These are phyloP conservation scores for Talaromyces sp. DNA, from an alignment of 2,329 filamentous ascomycete species.

Conservation along the genomic window DNA sequence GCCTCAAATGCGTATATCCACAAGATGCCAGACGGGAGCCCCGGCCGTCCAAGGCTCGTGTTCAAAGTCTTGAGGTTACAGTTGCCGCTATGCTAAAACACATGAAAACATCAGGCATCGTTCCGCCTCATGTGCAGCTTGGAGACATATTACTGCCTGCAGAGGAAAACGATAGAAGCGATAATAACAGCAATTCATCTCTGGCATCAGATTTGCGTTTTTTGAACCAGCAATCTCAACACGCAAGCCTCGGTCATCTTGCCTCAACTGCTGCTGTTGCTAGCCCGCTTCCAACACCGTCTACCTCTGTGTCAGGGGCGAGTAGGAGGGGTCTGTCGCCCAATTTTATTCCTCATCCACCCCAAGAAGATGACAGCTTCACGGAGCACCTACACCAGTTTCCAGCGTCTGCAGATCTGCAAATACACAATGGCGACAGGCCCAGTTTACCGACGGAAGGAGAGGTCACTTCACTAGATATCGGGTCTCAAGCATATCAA, in stretches of 20 bases:
- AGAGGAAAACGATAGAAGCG: neutral
- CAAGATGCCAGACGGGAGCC: slow-evolving; percentile 29
- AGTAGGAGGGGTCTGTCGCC: neutral
- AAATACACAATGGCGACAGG: neutral
- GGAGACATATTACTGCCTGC: neutral
- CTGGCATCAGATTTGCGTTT: neutral
- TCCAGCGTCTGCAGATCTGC: neutral
- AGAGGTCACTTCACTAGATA: neutral
- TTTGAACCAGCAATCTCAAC: neutral
- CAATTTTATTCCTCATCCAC: neutral
- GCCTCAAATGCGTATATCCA: slow-evolving; percentile 27
- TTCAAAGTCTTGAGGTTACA: slow-evolving; percentile 26
- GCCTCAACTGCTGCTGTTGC: neutral
- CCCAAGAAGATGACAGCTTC: neutral
- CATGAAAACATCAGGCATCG: slow-evolving; percentile 28
- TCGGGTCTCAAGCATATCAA: neutral
- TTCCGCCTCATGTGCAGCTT: neutral
- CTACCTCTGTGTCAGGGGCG: neutral
- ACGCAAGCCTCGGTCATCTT: neutral
- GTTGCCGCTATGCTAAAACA: slow-evolving; percentile 15
- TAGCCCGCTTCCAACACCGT: neutral
- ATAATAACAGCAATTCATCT: neutral
- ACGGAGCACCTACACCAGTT: neutral
- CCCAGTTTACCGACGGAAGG: neutral
- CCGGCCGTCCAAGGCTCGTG: slow-evolving; percentile 25